A percentile compares a stretch with the other conserved stretches of the same genome.
Conservation (phyloP, 2,329 filamentous ascomycete species). For the Xylaria sp. region DNA sequence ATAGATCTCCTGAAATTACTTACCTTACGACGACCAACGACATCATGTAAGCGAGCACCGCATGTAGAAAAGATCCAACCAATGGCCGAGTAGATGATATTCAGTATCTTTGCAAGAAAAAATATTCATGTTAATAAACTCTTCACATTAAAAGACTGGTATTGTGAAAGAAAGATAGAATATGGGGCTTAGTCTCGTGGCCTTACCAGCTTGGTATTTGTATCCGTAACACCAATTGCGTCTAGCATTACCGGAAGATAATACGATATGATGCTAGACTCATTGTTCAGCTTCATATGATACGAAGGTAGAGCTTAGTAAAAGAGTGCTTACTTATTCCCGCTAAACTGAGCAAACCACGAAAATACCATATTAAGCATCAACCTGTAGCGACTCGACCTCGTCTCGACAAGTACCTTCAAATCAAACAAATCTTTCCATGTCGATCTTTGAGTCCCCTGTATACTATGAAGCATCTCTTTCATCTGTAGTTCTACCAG, state of each 20-base stretch:
- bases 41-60: slow-evolving; percentile 54
- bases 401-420: slow-evolving; percentile 50
- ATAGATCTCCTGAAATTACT: background rate
- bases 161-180: background rate
- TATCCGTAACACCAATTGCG: slow-evolving; percentile 54
- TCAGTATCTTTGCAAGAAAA: slow-evolving; percentile 44
- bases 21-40: slow-evolving; percentile 53
- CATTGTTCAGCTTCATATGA: slow-evolving; percentile 14
- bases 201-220: slow-evolving; percentile 52
- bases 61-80: slow-evolving; percentile 53
- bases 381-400: slow-evolving; percentile 52
- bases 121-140: background rate
- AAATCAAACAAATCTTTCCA: slow-evolving; percentile 54
- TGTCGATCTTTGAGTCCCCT: slow-evolving; percentile 50
- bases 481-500: slow-evolving; percentile 56
- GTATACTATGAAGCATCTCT: slow-evolving; percentile 53
- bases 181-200: background rate
- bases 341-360: slow-evolving; percentile 56
- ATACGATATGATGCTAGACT: slow-evolving; percentile 50
- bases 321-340: slow-evolving; percentile 49
- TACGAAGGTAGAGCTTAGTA: no score
- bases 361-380: slow-evolving; percentile 55
- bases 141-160: background rate
- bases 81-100: slow-evolving; percentile 54
- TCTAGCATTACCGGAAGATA: slow-evolving; percentile 56